phyloP scores from a whole-genome alignment of 257 asterid species.

The Penstemon eatonii region DNA sequence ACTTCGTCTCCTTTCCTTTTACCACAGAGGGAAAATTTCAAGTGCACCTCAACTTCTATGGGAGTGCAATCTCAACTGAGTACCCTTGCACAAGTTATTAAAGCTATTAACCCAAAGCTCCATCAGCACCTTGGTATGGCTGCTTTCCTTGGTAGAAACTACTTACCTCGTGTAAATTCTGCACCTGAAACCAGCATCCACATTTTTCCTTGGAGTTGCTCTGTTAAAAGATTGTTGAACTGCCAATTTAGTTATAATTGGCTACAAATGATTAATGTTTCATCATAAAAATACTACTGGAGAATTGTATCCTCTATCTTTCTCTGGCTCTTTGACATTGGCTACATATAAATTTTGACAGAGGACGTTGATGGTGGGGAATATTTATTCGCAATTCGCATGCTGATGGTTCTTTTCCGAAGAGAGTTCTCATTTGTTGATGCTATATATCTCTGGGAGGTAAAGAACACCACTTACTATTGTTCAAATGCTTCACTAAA shows the following conservation, averaged over 20 bases:
- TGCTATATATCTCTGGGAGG: constrained; percentile 97
- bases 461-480: constrained; percentile 28
- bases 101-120: constrained; percentile 88
- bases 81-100: constrained; percentile 76
- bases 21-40: constrained; percentile 83
- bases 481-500: constrained; percentile 8
- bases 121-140: constrained; percentile 89
- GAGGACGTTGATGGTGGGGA: constrained; percentile 98
- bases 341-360: constrained; percentile 41
- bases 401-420: constrained; percentile 95
- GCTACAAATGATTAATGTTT: too few species aligned
- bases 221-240: constrained; percentile 3
- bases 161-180: constrained; percentile 12
- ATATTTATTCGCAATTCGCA: constrained; percentile 91
- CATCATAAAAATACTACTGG: too few species aligned
- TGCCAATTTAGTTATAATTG: neutral
- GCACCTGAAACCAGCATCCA: constrained; percentile 8
- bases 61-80: constrained; percentile 95
- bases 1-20: constrained; percentile 33
- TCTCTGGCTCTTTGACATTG: constrained; percentile 6
- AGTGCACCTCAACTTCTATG: constrained; percentile 70
- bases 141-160: constrained; percentile 27
- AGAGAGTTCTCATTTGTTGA: constrained; percentile 93
- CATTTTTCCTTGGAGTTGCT: constrained; percentile 19
- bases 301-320: neutral